Base-by-base conservation (phyloP, 2,329 filamentous ascomycete genomes). In the Botrytis paeoniae region DNA sequence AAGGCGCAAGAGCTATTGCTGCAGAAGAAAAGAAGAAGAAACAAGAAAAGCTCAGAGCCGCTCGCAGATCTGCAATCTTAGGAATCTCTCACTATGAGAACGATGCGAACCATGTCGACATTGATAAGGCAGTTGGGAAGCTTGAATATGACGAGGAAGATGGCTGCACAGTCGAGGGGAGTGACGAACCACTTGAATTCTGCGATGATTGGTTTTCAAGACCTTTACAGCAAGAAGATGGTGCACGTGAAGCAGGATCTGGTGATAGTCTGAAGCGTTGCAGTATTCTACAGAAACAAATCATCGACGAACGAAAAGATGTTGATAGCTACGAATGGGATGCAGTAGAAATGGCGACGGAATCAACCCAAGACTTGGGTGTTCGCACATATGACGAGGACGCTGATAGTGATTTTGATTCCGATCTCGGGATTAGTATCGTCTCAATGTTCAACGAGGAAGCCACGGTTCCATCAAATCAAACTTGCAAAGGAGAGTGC, bases 1-100 rank as follows among this genome's bases (percentile, higher is more conserved):
- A 69, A 57, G 65, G 65, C 18, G 51, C 48, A 69, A 25, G 65
- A 43, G 65, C 48, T 32, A 59, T 69, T 25, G 65, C 48, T 16
- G 48, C 65, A 18, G 65, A 37, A 1, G 18, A 59, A 18, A 69
- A 69, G n/a, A 69, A 57, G 6, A 37, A 41, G 29, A 43, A 57
- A 18, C 48, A 43, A 43, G 9, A 25, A 57, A 29, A 43, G 25
- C 22, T 69, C 10, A 69, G 18, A 20, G 37, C n/a, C 3, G 25
- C 48, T 57, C 48, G 48, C 18, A 32, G 29, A 37, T 12, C 25
- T 29, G 29, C 37, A 32, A 16, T 25, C 8, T 41, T 69, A 41
- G 48, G 65, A 18, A 43, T 59, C 16, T 69, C 35, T 9, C 9
- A 57, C 10, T 69, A 41, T 20, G 51, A 57, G 12, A 32, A 32